A percentile compares a stretch with the other conserved stretches of the same genome.
phyloP scores from a whole-genome alignment of 208 protist species.

The Entamoeba invadens region DNA sequence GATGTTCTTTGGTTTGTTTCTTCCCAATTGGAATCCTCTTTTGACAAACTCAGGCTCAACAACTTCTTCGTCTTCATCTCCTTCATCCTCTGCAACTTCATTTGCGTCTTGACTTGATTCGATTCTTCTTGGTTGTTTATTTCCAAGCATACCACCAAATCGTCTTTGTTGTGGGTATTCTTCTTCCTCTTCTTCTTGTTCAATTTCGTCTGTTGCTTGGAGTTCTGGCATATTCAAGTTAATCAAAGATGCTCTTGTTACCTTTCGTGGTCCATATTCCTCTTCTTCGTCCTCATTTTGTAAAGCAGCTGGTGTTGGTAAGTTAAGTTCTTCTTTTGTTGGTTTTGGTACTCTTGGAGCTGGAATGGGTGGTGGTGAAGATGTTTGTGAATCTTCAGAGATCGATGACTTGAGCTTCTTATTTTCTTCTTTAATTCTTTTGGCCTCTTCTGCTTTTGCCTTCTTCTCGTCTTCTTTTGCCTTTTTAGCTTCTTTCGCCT shows the following conservation, averaged over 20 bases:
- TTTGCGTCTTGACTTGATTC: too few relatives aligned
- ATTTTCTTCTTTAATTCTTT: not conserved
- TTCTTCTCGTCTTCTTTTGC: not conserved
- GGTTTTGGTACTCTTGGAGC: not conserved
- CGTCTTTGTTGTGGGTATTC: not conserved
- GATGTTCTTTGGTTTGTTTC: not conserved
- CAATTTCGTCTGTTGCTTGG: not conserved
- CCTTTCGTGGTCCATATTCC: not conserved
- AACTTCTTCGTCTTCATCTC: not conserved
- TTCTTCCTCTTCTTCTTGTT: not conserved
- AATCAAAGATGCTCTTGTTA: not conserved
- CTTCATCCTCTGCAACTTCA: not conserved
- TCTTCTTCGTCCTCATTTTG: not conserved
- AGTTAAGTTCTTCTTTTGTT: not conserved
- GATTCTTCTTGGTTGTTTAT: not conserved
- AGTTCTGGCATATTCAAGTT: not conserved
- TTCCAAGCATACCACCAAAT: not conserved
- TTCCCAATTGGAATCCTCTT: not conserved
- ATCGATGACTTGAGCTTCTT: too few relatives aligned
- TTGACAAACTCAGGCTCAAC: not conserved
- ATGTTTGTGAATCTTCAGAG: too few relatives aligned
- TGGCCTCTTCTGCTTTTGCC: not conserved
- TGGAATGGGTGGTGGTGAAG: not conserved
- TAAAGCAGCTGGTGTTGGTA: not conserved
- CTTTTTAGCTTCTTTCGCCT: not conserved